phyloP scores from a whole-genome alignment of 2,329 filamentous ascomycete genomes.

The Camillea tinctor region DNA sequence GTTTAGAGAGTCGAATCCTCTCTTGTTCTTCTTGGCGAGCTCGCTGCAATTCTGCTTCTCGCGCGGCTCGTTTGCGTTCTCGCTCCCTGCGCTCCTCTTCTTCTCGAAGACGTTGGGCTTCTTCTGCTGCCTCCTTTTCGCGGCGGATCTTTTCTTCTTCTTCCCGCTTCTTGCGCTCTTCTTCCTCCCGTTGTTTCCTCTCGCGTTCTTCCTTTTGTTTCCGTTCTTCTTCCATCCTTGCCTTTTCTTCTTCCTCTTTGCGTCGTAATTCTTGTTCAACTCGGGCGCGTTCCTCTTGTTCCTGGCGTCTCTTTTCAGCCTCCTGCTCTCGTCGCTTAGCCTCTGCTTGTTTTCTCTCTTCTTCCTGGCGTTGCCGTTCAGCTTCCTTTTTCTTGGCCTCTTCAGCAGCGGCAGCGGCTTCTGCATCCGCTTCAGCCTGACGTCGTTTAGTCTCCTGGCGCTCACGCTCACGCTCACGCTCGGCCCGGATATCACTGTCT shows the following conservation, averaged over 20 bases:
- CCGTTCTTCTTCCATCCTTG: conserved; percentile 28
- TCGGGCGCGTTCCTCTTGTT: conserved; percentile 35
- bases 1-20: conserved; percentile 51
- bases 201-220: conserved; percentile 23
- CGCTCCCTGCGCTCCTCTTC: conserved; percentile 48
- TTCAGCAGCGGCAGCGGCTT: conserved; percentile 24
- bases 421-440: conserved; percentile 35
- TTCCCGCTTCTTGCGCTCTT: conserved; percentile 37
- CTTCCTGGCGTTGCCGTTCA: conserved; percentile 26
- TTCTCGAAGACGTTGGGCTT: conserved; percentile 45
- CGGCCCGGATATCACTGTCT: conserved; percentile 31
- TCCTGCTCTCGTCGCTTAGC: conserved; percentile 32
- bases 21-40: conserved; percentile 57
- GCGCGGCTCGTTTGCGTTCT: conserved; percentile 44
- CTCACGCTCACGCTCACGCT: conserved; percentile 39
- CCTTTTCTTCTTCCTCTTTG: conserved; percentile 28
- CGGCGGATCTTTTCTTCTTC: conserved; percentile 36
- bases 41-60: conserved; percentile 51
- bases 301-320: conserved; percentile 30
- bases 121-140: conserved; percentile 30
- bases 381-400: conserved; percentile 32
- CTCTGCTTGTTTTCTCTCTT: conserved; percentile 28
- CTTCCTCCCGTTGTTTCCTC: conserved; percentile 32
- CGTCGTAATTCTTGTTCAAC: conserved; percentile 25
- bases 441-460: conserved; percentile 37